These are phyloP conservation scores for Scutellaria galericulata DNA, from an alignment of 257 asterid genomes.

Conservation along the genomic window DNA sequence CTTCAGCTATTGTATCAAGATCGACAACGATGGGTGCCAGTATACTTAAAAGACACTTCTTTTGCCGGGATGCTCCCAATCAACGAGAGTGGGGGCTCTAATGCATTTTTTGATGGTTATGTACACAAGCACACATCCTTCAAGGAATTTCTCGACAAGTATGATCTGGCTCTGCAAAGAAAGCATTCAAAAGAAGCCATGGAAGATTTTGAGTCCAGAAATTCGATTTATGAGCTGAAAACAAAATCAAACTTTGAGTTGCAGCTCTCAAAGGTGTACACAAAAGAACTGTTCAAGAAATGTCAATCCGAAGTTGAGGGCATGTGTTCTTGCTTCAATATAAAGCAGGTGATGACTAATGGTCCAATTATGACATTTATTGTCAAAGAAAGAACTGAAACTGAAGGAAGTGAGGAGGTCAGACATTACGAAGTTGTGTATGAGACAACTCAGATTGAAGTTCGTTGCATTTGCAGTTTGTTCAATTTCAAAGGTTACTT, in stretches of 20 bases:
- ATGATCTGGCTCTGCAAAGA: constrained; percentile 63
- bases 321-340: constrained; percentile 58
- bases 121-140: constrained; percentile 64
- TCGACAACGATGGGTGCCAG: constrained; percentile 62
- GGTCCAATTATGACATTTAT: constrained; percentile 55
- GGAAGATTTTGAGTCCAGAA: constrained; percentile 59
- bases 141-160: constrained; percentile 62
- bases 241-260: constrained; percentile 60
- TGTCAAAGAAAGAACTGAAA: constrained; percentile 52
- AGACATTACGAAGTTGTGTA: constrained; percentile 59
- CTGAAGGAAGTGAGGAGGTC: constrained; percentile 50
- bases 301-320: constrained; percentile 61
- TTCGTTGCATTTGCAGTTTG: constrained; percentile 64
- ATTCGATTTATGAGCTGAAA: constrained; percentile 47
- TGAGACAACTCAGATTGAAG: constrained; percentile 55
- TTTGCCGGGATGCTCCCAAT: constrained; percentile 54
- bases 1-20: constrained; percentile 57
- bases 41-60: constrained; percentile 57
- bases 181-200: constrained; percentile 56
- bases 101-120: constrained; percentile 56
- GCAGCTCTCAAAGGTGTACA: constrained; percentile 62
- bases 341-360: constrained; percentile 48
- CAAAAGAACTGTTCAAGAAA: constrained; percentile 57
- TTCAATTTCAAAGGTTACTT: constrained; percentile 61
- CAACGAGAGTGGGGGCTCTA: constrained; percentile 43